Evolutionary conservation across 768 basidiomycete genomes (phyloP), one percentile per base, ranked within the genome.

Genomic region (Rhizopogon salebrosus): DNA sequence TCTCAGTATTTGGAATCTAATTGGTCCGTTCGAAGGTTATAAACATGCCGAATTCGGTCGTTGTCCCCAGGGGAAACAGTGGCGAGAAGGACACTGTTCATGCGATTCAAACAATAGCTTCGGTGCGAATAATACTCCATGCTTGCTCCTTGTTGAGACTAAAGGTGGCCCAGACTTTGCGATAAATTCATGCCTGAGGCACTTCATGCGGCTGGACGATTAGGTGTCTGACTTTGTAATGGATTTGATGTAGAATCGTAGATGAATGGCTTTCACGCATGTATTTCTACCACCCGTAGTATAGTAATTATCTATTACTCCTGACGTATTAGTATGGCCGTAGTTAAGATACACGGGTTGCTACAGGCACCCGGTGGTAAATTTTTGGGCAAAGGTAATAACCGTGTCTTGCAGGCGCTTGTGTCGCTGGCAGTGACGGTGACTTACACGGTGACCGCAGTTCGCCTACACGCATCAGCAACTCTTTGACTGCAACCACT

Each of bases 21-120:
- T 24, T 62, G 62, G 35, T 34, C 5, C 4, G 9, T 22, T 34
- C 8, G 31, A 31, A 46, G 45, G 85, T 3, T 98, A 97, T 66
- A 79, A 85, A 31, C 94, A 98, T 61, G 86, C 92, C 60, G 92
- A 93, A 10, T 98, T 98, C 82, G 90, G 93, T 67, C 92, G 93
- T 67, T 93, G 95, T 66, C 87, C 87, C 0, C 81, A 84, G 68
- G 85, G 83, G n/a, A 79, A 75, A n/a, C 66, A 79, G 6, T 92
- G 93, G 70, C 73, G 74, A 46, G 77, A 76, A 54, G 91, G 91
- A 34, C 92, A 87, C 64, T 95, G 94, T 61, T 92, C 89, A 81
- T 97, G 93, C 64, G 84, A 90, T 57, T 71, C 75, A 16, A 67
- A 72, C 16, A 80, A 92, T 42, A 89, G 84, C 67, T 90, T 90